A percentile compares a stretch with the other conserved stretches of the same genome.
Conservation (phyloP, 495 filamentous ascomycete genomes). For the Symbiotaphrina buchneri region DNA sequence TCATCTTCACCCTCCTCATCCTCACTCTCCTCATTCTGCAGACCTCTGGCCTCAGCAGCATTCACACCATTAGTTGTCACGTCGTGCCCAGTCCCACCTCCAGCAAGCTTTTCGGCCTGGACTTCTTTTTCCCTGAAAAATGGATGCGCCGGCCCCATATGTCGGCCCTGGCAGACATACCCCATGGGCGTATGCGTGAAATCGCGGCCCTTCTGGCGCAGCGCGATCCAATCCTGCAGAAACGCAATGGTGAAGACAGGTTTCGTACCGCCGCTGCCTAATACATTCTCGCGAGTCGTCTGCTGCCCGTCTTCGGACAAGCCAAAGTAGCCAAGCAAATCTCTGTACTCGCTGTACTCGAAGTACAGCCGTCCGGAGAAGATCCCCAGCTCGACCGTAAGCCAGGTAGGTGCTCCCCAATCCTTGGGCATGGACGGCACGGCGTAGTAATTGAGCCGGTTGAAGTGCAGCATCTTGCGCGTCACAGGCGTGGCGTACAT, state of each 20-base stretch:
- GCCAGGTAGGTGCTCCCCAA: slow-evolving; percentile 18
- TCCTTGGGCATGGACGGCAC: slow-evolving; percentile 18
- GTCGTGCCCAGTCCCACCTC: no score
- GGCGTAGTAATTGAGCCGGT: slow-evolving; percentile 20
- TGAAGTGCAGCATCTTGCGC: slow-evolving; percentile 27
- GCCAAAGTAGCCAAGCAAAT: slow-evolving; percentile 10
- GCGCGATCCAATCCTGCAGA: slow-evolving; percentile 25
- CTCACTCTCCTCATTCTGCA: no score
- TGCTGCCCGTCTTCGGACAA: slow-evolving; percentile 3
- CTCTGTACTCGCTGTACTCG: slow-evolving; percentile 16
- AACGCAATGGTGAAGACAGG: slow-evolving; percentile 15
- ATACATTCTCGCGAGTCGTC: no score
- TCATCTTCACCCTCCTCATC: slow-evolving; percentile 6
- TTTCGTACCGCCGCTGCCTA: no score
- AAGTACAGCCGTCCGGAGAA: slow-evolving; percentile 33
- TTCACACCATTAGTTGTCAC: no score
- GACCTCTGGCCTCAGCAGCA: no score
- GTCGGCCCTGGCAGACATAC: slow-evolving; percentile 22
- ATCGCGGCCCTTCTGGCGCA: slow-evolving; percentile 26
- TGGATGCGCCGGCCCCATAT: slow-evolving; percentile 17
- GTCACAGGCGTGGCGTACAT: slow-evolving; percentile 29
- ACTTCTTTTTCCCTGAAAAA: slow-evolving; percentile 16
- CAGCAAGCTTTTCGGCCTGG: no score
- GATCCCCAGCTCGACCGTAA: slow-evolving; percentile 28
- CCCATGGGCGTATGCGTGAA: slow-evolving; percentile 32